Base-by-base conservation (phyloP, 2,329 filamentous ascomycete genomes). In the Diaporthe batatas region DNA sequence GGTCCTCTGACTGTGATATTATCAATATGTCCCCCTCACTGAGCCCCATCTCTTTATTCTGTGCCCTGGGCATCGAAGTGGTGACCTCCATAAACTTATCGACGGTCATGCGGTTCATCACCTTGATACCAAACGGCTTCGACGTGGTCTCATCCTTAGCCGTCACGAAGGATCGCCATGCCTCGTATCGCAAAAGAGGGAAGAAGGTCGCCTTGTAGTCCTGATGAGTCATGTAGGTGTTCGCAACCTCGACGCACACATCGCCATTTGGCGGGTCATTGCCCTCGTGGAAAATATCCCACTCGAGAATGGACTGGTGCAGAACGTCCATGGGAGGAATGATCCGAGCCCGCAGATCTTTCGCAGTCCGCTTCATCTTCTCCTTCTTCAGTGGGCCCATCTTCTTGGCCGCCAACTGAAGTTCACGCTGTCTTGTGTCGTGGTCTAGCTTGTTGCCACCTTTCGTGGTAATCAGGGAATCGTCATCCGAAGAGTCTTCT, bases 51-150 rank as follows among this genome's bases (percentile, higher is more conserved):
- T 97, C 93, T 80, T 91, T 92, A 75, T 91, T 91, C 74, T 93
- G 90, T 2, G 85, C 83, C 59, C 91, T 87, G 29, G 93, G 91
- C 86, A 98, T 93, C 2, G 91, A 91, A 64, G 94, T 97, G 76
- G 93, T 96, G 74, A 98, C 91, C 83, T 99, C 96, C 75, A 98
- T 89, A 78, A 97, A 98, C 67, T 92, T 93, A 82, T 99, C 96
- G 14, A 99, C 95, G 59, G 92, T 96, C 79, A 96, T 91, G 74
- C 96, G 93, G 78, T 93, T 97, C 65, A 93, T 89, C 69, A 99
- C 90, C 79, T 95, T 97, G 81, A 98, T 91, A 74, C 95, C 94
- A 79, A 98, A 97, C 0, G 94, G 86, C 79, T 92, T 94, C 75
- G 91, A 91, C 25, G 89, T 93, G 62, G 92, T 90, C 81, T 99